phyloP scores from a whole-genome alignment of 2,329 filamentous ascomycete genomes.

The Leptographium radiaticola region DNA sequence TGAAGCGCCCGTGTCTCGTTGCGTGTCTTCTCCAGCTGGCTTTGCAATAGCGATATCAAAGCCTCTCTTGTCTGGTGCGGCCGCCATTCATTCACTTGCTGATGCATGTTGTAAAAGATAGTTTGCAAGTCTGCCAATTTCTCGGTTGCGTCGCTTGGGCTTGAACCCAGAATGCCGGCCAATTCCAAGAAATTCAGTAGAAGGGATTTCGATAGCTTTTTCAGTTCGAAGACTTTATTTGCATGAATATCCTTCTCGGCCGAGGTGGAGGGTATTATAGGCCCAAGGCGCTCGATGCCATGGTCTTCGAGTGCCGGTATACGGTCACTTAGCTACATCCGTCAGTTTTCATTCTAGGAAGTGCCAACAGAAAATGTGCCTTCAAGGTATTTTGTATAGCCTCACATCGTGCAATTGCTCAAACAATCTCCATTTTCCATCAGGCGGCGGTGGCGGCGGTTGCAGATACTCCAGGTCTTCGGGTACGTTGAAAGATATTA shows the following conservation, averaged over 20 bases:
- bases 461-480: slow-evolving; percentile 64
- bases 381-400: neutral
- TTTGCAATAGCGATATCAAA: slow-evolving; percentile 77
- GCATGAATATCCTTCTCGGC: slow-evolving; percentile 34
- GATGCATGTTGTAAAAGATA: slow-evolving; percentile 82
- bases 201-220: slow-evolving; percentile 69
- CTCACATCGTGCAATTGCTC: slow-evolving; percentile 47
- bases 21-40: slow-evolving; percentile 58
- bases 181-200: slow-evolving; percentile 84
- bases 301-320: slow-evolving; percentile 56
- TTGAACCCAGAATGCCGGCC: slow-evolving; percentile 54
- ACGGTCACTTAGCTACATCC: slow-evolving; percentile 40
- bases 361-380: neutral
- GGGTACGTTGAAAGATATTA: slow-evolving; percentile 38
- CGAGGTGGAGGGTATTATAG: slow-evolving; percentile 29
- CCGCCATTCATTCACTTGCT: slow-evolving; percentile 85
- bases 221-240: slow-evolving; percentile 55
- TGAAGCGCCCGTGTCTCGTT: slow-evolving; percentile 60
- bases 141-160: slow-evolving; percentile 48
- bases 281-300: slow-evolving; percentile 52
- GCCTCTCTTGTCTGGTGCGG: slow-evolving; percentile 87
- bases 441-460: slow-evolving; percentile 61
- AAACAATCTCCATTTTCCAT: slow-evolving; percentile 64
- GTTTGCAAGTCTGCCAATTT: slow-evolving; percentile 71
- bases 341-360: neutral